These are phyloP conservation scores for Fusarium brachygibbosum DNA, from an alignment of 2,329 filamentous ascomycete species.

Conservation along the genomic window DNA sequence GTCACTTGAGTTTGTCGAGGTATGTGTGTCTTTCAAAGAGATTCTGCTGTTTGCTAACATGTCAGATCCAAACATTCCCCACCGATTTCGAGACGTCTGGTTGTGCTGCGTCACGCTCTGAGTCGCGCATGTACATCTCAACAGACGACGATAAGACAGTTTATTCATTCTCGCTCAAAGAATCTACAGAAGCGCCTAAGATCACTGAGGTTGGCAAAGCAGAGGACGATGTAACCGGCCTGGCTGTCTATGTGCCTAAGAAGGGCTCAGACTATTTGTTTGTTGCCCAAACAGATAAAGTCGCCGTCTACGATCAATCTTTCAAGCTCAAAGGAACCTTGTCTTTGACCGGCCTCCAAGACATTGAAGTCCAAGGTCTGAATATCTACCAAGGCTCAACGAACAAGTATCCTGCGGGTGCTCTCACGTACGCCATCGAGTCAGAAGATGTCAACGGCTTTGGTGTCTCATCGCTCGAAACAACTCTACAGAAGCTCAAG, in stretches of 20 bases:
- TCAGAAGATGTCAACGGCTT: slow-evolving; percentile 57
- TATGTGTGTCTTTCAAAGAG: slow-evolving; percentile 1
- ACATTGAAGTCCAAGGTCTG: slow-evolving; percentile 60
- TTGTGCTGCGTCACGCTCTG: slow-evolving; percentile 57
- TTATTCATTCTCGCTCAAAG: slow-evolving; percentile 57
- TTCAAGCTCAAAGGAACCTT: slow-evolving; percentile 56
- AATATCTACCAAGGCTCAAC: slow-evolving; percentile 57
- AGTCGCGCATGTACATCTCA: slow-evolving; percentile 57
- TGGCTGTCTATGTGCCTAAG: slow-evolving; percentile 57
- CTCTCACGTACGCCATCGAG: slow-evolving; percentile 58
- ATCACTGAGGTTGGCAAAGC: slow-evolving; percentile 55
- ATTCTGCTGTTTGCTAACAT: slow-evolving; percentile 1
- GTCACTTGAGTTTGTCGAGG: slow-evolving; percentile 56
- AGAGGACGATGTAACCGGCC: slow-evolving; percentile 56
- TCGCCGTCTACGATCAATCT: slow-evolving; percentile 57
- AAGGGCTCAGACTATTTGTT: slow-evolving; percentile 59
- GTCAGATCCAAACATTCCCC: slow-evolving; percentile 59
- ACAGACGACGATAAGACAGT: slow-evolving; percentile 55
- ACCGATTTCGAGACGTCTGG: slow-evolving; percentile 59
- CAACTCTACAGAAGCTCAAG: slow-evolving; percentile 51
- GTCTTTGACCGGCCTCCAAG: slow-evolving; percentile 55
- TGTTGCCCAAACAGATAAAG: slow-evolving; percentile 54
- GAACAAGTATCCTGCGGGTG: slow-evolving; percentile 54
- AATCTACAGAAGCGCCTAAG: slow-evolving; percentile 55
- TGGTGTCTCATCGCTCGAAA: slow-evolving; percentile 56